Conservation (phyloP, 371 early-diverging fungal species). For the Mortierella sp. region DNA sequence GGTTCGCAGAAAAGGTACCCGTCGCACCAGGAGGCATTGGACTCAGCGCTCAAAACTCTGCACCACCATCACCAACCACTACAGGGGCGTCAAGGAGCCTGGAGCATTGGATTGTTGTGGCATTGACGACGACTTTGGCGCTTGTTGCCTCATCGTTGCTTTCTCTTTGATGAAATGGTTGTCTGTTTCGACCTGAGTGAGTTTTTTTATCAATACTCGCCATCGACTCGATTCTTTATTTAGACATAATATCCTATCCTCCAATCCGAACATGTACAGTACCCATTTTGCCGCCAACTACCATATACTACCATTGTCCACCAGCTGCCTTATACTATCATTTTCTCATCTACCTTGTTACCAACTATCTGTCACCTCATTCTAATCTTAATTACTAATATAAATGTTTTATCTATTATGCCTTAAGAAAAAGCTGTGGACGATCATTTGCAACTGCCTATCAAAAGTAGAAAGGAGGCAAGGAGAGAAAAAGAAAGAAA, state of each 20-base stretch:
- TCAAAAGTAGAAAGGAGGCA: neutral
- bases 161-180: neutral
- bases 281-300: too few relatives aligned
- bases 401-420: too few relatives aligned
- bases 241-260: too few relatives aligned
- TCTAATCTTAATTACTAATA: too few relatives aligned
- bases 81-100: neutral
- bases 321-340: too few relatives aligned
- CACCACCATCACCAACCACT: slow-evolving; percentile 9
- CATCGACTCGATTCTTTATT: neutral
- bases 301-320: too few relatives aligned
- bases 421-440: too few relatives aligned
- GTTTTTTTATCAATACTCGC: neutral
- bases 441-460: too few relatives aligned
- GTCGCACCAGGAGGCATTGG: slow-evolving; percentile 35
- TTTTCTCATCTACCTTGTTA: too few relatives aligned
- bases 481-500: neutral
- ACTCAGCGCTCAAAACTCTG: slow-evolving; percentile 31
- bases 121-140: neutral
- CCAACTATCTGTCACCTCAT: too few relatives aligned
- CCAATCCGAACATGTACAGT: too few relatives aligned
- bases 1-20: slow-evolving; percentile 47
- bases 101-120: neutral
- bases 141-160: neutral
- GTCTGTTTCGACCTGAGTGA: neutral